phyloP scores from a whole-genome alignment of 2,329 filamentous ascomycete species.

The Sporothrix euskadiensis region DNA sequence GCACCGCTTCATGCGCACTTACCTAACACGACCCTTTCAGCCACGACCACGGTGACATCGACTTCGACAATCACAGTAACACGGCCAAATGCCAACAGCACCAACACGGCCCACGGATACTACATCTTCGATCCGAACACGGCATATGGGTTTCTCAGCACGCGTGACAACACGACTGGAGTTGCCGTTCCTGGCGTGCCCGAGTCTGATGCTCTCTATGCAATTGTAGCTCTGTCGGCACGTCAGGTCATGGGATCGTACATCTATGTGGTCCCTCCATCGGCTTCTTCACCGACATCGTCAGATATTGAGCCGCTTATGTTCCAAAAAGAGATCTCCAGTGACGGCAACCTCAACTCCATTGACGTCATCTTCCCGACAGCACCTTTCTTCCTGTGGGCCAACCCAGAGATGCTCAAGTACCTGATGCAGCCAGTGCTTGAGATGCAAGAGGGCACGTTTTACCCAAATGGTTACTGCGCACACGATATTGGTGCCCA shows the following conservation, averaged over 20 bases:
- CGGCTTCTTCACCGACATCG: conserved; percentile 40
- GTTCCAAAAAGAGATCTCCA: conserved; percentile 84
- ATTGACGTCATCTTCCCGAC: conserved; percentile 86
- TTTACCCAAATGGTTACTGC: conserved; percentile 79
- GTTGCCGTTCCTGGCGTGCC: conserved; percentile 67
- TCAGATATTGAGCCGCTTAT: conserved; percentile 71
- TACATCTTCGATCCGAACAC: conserved; percentile 33
- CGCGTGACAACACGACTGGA: conserved; percentile 58
- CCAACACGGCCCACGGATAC: background rate
- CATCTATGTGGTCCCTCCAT: conserved; percentile 24
- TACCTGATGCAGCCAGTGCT: conserved; percentile 78
- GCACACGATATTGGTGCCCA: conserved; percentile 75
- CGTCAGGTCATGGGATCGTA: conserved; percentile 74
- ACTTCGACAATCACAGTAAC: background rate
- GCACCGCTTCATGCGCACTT: background rate
- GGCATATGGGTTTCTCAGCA: conserved; percentile 51
- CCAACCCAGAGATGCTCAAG: conserved; percentile 76
- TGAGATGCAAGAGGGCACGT: conserved; percentile 77
- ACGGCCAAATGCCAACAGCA: background rate
- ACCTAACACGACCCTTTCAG: background rate
- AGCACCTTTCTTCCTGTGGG: conserved; percentile 84
- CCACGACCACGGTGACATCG: background rate
- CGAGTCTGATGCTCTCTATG: conserved; percentile 72
- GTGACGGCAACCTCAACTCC: conserved; percentile 81
- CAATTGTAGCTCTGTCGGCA: conserved; percentile 75